These are phyloP conservation scores for Haberlea rhodopensis DNA, from an alignment of 257 asterid species.

Conservation along the genomic window DNA sequence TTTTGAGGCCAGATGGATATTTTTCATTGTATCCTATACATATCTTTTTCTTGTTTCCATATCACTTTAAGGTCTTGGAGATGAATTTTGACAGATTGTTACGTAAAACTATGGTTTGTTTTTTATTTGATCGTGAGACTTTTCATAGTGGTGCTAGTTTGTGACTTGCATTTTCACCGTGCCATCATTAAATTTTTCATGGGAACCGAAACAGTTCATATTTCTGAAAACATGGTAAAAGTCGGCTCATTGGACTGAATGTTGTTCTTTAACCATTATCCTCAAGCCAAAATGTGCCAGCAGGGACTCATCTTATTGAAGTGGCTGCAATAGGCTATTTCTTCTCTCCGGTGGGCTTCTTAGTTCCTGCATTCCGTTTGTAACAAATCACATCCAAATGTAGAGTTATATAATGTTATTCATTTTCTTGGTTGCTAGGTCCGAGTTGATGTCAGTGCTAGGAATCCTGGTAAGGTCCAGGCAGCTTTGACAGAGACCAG, in stretches of 20 bases:
- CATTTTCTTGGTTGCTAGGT: conserved; percentile 42
- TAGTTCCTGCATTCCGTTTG: conserved; percentile 13
- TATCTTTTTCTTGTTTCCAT: conserved; percentile 19
- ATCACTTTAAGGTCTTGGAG: conserved; percentile 3
- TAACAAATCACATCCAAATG: conserved; percentile 2
- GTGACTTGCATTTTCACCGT: conserved; percentile 14
- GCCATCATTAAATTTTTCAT: background rate
- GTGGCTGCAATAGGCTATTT: conserved; percentile 82
- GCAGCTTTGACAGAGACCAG: conserved; percentile 97
- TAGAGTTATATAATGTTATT: conserved; percentile 10
- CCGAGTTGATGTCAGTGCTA: conserved; percentile 93
- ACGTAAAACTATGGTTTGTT: conserved; percentile 8
- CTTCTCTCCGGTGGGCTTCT: conserved; percentile 84
- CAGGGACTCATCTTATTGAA: conserved; percentile 98
- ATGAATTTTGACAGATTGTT: conserved; percentile 4
- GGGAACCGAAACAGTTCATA: conserved; percentile 19
- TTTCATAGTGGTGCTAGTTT: conserved; percentile 14
- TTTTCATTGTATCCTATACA: conserved; percentile 86
- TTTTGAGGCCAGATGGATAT: conserved; percentile 89
- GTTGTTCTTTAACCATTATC: conserved; percentile 49
- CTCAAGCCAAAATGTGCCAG: conserved; percentile 83
- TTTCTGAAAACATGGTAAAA: conserved; percentile 19
- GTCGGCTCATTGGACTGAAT: background rate
- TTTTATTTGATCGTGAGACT: too few species aligned
- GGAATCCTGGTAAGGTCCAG: conserved; percentile 96